phyloP scores from a whole-genome alignment of 1,284 basidiomycete species.

The Ceratobasidium sp. region DNA sequence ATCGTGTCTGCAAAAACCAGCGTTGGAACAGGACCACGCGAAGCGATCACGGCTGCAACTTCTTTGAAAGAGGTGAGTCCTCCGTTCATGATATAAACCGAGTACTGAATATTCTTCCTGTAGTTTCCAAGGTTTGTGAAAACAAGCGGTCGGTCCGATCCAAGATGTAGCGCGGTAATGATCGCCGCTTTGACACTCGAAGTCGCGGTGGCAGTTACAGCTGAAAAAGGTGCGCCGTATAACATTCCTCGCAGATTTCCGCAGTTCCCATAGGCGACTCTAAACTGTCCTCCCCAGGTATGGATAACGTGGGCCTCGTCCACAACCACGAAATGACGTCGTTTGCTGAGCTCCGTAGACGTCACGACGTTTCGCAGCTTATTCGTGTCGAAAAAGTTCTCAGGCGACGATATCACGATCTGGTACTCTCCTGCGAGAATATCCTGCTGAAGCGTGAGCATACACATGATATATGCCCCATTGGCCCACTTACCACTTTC shows the following conservation, averaged over 20 bases:
- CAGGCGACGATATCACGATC: constrained; percentile 20
- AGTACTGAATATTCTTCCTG: background rate
- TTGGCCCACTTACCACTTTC: background rate
- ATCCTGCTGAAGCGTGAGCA: background rate
- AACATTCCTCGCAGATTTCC: constrained; percentile 7
- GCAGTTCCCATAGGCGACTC: background rate
- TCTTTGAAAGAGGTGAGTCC: background rate
- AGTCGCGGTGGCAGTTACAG: constrained; percentile 22
- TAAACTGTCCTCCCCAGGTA: background rate
- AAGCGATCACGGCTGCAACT: background rate
- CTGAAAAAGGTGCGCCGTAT: background rate
- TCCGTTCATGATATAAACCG: background rate
- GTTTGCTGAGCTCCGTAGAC: background rate
- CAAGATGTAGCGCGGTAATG: background rate
- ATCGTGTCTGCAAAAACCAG: constrained; percentile 8
- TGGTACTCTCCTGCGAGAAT: constrained; percentile 12
- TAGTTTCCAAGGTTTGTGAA: background rate
- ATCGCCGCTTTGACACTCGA: background rate
- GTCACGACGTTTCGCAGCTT: constrained; percentile 10
- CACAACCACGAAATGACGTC: background rate
- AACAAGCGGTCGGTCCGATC: background rate
- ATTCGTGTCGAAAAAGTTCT: background rate
- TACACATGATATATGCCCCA: background rate
- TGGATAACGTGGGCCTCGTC: constrained; percentile 24
- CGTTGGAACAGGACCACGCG: background rate